phyloP scores from a whole-genome alignment of 805 yeast species.

The Saturnispora ahearnii region DNA sequence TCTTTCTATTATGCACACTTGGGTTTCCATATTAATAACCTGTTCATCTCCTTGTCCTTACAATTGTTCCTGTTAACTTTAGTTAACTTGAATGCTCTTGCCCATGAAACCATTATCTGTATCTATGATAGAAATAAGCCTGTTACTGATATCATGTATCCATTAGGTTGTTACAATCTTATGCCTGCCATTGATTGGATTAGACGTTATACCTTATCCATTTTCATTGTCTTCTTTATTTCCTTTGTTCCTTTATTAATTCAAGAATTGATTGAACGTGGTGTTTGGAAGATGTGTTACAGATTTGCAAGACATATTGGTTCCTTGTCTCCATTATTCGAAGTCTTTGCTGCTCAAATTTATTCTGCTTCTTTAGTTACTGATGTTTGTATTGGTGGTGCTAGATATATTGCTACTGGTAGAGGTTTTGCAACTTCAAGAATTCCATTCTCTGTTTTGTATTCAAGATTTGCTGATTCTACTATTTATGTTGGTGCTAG shows the following conservation, averaged over 20 bases:
- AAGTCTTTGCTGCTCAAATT: constrained; percentile 74
- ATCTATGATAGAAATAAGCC: constrained; percentile 57
- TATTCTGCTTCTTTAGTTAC: constrained; percentile 63
- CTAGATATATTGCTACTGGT: constrained; percentile 79
- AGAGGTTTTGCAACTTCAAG: constrained; percentile 79
- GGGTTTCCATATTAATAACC: constrained; percentile 77
- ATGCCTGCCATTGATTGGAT: constrained; percentile 73
- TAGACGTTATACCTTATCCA: constrained; percentile 70
- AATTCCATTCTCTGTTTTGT: constrained; percentile 54
- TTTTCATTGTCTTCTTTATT: constrained; percentile 73
- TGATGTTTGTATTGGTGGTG: constrained; percentile 77
- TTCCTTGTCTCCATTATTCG: constrained; percentile 73
- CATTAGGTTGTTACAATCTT: constrained; percentile 67
- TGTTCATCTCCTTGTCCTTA: constrained; percentile 67
- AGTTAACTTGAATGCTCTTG: constrained; percentile 62
- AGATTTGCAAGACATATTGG: constrained; percentile 60
- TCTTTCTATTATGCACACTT: constrained; percentile 82
- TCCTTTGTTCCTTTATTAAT: constrained; percentile 71
- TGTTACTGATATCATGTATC: constrained; percentile 54
- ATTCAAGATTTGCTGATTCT: constrained; percentile 60
- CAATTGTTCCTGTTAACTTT: constrained; percentile 63
- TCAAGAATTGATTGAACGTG: constrained; percentile 77
- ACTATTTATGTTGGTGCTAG: constrained; percentile 57
- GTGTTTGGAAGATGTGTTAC: constrained; percentile 64
- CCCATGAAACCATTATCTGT: constrained; percentile 65